phyloP scores from a whole-genome alignment of 2,329 filamentous ascomycete genomes.

The Aquanectria penicillioides region DNA sequence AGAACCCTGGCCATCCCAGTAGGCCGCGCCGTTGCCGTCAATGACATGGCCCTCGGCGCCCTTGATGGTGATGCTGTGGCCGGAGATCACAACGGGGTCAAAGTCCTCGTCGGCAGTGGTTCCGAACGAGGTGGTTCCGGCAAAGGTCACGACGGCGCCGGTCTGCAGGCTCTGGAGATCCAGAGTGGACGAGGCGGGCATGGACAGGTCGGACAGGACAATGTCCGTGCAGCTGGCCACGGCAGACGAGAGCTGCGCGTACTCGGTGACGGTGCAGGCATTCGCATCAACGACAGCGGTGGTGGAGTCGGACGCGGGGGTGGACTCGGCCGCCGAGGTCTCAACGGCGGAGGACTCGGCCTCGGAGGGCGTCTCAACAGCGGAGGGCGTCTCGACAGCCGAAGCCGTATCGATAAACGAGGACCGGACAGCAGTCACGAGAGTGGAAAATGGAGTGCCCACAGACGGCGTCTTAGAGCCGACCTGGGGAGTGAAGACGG shows the following conservation, averaged over 20 bases:
- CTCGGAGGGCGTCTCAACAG: too few relatives aligned
- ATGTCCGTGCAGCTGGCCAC: conserved; percentile 24
- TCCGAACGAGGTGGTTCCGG: conserved; percentile 21
- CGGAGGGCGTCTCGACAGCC: not conserved
- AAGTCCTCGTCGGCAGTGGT: conserved; percentile 22
- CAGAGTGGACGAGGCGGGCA: conserved; percentile 20
- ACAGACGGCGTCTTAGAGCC: too few relatives aligned
- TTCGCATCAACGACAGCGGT: conserved; percentile 5
- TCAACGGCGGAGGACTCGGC: not conserved
- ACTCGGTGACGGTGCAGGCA: conserved; percentile 20
- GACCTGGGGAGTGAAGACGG: not conserved
- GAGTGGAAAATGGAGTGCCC: not conserved
- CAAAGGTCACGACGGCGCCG: conserved; percentile 19
- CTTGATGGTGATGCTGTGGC: conserved; percentile 61
- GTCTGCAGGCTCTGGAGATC: conserved; percentile 23
- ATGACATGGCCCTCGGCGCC: conserved; percentile 60
- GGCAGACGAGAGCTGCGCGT: conserved; percentile 18
- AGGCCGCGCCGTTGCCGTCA: conserved; percentile 63
- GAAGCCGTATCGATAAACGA: not conserved
- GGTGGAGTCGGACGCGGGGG: not conserved
- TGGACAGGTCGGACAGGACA: conserved; percentile 15
- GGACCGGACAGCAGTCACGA: not conserved
- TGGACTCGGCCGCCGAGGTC: not conserved
- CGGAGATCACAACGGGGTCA: conserved; percentile 62
- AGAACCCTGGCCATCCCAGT: conserved; percentile 68